These are phyloP conservation scores for Chloris gayana DNA, from an alignment of 176 grass and related monocot genomes.

Conservation along the genomic window DNA sequence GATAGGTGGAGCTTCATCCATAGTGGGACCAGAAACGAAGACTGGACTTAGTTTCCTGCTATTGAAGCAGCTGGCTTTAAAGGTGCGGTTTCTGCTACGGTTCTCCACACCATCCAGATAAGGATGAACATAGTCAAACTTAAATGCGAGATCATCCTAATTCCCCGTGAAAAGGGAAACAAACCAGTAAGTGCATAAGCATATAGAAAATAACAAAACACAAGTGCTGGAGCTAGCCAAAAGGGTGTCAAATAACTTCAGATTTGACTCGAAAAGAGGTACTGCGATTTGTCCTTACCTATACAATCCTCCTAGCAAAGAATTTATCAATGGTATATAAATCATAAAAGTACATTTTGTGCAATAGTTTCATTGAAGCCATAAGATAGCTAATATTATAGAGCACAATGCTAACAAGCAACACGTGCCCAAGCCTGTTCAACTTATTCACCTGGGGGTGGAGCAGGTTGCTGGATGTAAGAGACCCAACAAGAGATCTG, in stretches of 20 bases:
- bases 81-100: constrained; percentile 74
- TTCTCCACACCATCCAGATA: constrained; percentile 86
- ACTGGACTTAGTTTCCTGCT: constrained; percentile 88
- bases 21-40: constrained; percentile 80
- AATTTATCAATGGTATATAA: too few relatives aligned
- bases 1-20: constrained; percentile 83
- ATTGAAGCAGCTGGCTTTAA: constrained; percentile 89
- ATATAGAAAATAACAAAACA: background rate
- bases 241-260: background rate
- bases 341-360: too few relatives aligned
- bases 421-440: background rate
- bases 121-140: constrained; percentile 85
- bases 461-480: constrained; percentile 94
- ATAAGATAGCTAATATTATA: too few relatives aligned
- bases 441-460: constrained; percentile 74
- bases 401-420: background rate
- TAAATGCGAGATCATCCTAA: constrained; percentile 94
- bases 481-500: constrained; percentile 85
- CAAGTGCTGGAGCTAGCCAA: background rate
- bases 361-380: too few relatives aligned
- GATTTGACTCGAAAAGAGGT: too few relatives aligned
- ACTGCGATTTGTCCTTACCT: too few relatives aligned
- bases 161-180: background rate
- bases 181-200: constrained; percentile 23
- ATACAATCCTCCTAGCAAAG: too few relatives aligned